Conservation (phyloP, 192 early-diverging fungal species). For the Coemansia javaensis region DNA sequence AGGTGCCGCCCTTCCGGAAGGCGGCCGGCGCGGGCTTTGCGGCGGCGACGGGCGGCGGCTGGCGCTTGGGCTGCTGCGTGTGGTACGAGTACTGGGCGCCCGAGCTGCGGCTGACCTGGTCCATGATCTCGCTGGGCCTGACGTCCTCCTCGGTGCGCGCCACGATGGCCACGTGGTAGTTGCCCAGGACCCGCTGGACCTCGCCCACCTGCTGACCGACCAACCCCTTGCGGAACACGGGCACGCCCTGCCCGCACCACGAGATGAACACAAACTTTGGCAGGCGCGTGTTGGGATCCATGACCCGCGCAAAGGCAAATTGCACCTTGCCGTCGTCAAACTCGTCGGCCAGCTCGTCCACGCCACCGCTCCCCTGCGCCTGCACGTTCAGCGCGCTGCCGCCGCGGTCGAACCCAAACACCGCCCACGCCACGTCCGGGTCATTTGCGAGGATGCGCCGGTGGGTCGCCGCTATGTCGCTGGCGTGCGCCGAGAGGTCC, state of each 20-base stretch:
- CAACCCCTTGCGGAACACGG: constrained; percentile 82
- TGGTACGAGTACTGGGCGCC: constrained; percentile 84
- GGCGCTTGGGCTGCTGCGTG: constrained; percentile 23
- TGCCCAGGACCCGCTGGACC: constrained; percentile 52
- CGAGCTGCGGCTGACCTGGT: constrained; percentile 73
- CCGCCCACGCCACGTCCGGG: constrained; percentile 62
- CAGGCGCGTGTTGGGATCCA: constrained; percentile 79
- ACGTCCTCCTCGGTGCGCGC: constrained; percentile 81
- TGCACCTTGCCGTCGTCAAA: constrained; percentile 87
- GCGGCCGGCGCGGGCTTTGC: constrained; percentile 38
- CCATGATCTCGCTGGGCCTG: constrained; percentile 77
- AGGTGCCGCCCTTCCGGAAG: constrained; percentile 31
- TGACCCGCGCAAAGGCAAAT: constrained; percentile 79
- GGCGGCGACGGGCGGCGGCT: constrained; percentile 8
- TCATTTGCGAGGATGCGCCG: constrained; percentile 57
- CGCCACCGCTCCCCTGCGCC: constrained; percentile 62
- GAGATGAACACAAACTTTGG: constrained; percentile 89
- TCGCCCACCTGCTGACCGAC: constrained; percentile 80
- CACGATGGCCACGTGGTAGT: constrained; percentile 83
- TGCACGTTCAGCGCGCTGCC: constrained; percentile 50
- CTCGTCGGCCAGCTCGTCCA: constrained; percentile 88
- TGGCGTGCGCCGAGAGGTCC: constrained; percentile 63
- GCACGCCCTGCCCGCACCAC: constrained; percentile 95
- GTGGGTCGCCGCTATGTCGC: constrained; percentile 61
- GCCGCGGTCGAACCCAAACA: constrained; percentile 73